Percentiles rank a stretch among this genome's conserved stretches.
phyloP scores from a whole-genome alignment of 805 yeast genomes.

The Candida khao-thaluensis region DNA sequence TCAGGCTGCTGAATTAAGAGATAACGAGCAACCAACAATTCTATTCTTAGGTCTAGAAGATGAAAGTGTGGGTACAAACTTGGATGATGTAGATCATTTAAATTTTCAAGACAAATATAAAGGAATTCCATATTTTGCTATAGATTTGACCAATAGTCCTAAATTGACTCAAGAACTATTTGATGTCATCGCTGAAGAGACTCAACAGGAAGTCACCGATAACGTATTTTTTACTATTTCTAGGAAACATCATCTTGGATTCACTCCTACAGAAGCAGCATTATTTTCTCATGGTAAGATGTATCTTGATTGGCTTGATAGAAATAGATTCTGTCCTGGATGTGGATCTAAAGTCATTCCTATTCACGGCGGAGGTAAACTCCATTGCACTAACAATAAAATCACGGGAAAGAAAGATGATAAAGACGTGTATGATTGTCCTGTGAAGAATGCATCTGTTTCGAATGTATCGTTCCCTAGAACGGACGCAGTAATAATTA shows the following conservation, averaged over 20 bases:
- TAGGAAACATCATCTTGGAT: constrained; percentile 36
- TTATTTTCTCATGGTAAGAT: constrained; percentile 78
- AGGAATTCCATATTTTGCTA: constrained; percentile 65
- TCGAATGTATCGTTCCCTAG: constrained; percentile 88
- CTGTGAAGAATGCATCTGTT: constrained; percentile 42
- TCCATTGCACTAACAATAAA: constrained; percentile 42
- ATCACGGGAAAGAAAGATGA: constrained; percentile 13
- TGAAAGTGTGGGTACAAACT: constrained; percentile 42
- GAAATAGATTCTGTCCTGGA: constrained; percentile 79
- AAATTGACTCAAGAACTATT: constrained; percentile 37
- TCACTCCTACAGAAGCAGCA: constrained; percentile 51
- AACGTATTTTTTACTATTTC: constrained; percentile 32
- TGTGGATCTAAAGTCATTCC: constrained; percentile 71
- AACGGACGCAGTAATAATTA: constrained; percentile 85
- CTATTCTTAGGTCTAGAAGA: constrained; percentile 48
- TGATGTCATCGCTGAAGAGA: constrained; percentile 13
- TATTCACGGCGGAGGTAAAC: constrained; percentile 65
- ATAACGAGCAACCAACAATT: constrained; percentile 33
- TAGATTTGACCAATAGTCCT: constrained; percentile 53
- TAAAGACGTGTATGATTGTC: constrained; percentile 27
- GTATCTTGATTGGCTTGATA: constrained; percentile 79
- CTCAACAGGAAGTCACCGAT: constrained; percentile 6
- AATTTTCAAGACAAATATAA: constrained; percentile 48
- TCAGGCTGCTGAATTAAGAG: constrained; percentile 42
- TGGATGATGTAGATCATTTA: constrained; percentile 28